Evolutionary conservation across 495 filamentous ascomycete genomes (phyloP).

Genomic region (Aspergillus panamensis): DNA sequence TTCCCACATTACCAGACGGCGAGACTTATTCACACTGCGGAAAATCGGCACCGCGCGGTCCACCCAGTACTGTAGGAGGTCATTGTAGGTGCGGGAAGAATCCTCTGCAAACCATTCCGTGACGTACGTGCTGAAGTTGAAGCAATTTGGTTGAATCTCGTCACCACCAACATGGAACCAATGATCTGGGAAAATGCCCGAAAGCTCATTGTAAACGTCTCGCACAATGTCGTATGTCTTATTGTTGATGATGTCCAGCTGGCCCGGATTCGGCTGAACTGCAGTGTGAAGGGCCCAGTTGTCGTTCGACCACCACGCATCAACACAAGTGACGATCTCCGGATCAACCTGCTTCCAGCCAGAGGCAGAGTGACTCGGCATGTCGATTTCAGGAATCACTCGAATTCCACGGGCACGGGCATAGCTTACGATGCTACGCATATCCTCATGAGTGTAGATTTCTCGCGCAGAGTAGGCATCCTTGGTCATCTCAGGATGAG

Average conservation of each 20-base stretch:
- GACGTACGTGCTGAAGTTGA: conserved; percentile 50
- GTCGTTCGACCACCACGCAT: conserved; percentile 59
- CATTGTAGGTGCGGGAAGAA: conserved; percentile 48
- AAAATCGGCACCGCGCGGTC: conserved; percentile 54
- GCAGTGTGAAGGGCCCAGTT: conserved; percentile 49
- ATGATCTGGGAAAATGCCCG: conserved; percentile 48
- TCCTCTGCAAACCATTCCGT: conserved; percentile 49
- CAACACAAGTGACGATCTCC: conserved; percentile 46
- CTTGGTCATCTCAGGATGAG: conserved; percentile 51
- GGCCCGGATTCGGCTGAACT: conserved; percentile 54
- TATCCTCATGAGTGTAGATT: conserved; percentile 36
- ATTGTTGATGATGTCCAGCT: conserved; percentile 54
- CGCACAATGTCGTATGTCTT: conserved; percentile 51
- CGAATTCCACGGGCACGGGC: conserved; percentile 46
- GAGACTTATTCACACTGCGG: conserved; percentile 32
- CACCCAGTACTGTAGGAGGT: conserved; percentile 53
- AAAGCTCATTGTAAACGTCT: conserved; percentile 52
- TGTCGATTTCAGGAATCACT: conserved; percentile 51
- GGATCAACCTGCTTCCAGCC: conserved; percentile 56
- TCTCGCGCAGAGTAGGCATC: conserved; percentile 52
- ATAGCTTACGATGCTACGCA: conserved; percentile 44
- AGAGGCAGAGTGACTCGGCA: conserved; percentile 49
- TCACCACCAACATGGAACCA: conserved; percentile 56
- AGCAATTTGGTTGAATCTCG: conserved; percentile 51
- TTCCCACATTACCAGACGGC: conserved; percentile 56